These are phyloP conservation scores for Leishmania tropica DNA, from an alignment of 208 protist species.

Conservation along the genomic window DNA sequence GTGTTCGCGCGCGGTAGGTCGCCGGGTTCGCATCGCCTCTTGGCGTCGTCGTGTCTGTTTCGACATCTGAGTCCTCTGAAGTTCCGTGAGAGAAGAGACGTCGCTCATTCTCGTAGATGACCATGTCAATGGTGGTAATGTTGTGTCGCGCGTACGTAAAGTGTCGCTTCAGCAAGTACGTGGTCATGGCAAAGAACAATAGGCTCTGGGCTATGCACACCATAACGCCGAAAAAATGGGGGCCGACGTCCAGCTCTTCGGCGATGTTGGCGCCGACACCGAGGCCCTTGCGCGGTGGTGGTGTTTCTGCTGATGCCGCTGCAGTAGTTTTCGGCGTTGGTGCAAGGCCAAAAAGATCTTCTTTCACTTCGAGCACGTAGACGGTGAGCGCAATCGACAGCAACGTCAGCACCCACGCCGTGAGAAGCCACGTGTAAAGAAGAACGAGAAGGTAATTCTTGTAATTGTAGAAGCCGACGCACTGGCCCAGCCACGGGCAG, in stretches of 20 bases:
- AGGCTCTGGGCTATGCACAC: slow-evolving; percentile 66
- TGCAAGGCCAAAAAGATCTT: not conserved
- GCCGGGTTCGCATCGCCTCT: not conserved
- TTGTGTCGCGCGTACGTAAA: slow-evolving; percentile 77
- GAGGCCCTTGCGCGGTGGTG: slow-evolving; percentile 15
- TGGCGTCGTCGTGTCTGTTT: not conserved
- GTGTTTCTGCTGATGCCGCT: not conserved
- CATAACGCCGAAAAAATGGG: slow-evolving; percentile 76
- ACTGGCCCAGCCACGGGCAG: slow-evolving; percentile 93
- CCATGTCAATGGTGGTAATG: slow-evolving; percentile 85
- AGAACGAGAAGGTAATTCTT: slow-evolving; percentile 88
- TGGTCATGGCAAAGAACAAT: slow-evolving; percentile 79
- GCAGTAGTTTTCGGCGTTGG: not conserved
- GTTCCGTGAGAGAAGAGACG: slow-evolving; percentile 12
- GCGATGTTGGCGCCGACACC: slow-evolving; percentile 34
- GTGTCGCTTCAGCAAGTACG: slow-evolving; percentile 68
- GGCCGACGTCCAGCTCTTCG: slow-evolving; percentile 66
- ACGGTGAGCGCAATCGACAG: slow-evolving; percentile 47
- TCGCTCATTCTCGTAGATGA: slow-evolving; percentile 65
- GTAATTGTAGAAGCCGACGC: slow-evolving; percentile 94
- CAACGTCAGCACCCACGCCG: slow-evolving; percentile 61
- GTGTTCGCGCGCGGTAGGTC: slow-evolving; percentile 5
- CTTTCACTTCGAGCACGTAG: slow-evolving; percentile 18
- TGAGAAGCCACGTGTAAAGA: slow-evolving; percentile 78
- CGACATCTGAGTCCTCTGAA: slow-evolving; percentile 25